phyloP scores from a whole-genome alignment of 768 basidiomycete species.

The Mycena polygramma region DNA sequence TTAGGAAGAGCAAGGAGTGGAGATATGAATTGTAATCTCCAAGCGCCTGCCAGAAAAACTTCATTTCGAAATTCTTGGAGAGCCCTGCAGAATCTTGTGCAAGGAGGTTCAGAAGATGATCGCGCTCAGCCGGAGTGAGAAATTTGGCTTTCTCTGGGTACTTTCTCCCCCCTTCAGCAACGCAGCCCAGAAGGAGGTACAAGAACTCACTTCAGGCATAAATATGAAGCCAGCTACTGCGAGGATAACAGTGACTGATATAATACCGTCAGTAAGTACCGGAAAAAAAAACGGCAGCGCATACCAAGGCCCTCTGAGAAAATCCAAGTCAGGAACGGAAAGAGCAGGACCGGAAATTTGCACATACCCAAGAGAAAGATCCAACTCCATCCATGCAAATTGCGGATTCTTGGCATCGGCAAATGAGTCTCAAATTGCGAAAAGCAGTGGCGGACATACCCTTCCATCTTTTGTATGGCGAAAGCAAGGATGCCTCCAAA shows the following conservation, averaged over 20 bases:
- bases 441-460: not conserved
- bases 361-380: conserved; percentile 16
- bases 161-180: not conserved
- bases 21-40: conserved; percentile 21
- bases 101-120: conserved; percentile 13
- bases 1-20: conserved; percentile 19
- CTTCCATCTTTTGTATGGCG: conserved; percentile 16
- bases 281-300: not conserved
- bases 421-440: not conserved
- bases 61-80: conserved; percentile 18
- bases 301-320: conserved; percentile 15
- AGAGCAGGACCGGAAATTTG: no score
- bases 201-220: conserved; percentile 15
- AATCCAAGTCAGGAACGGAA: not conserved
- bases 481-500: conserved; percentile 18
- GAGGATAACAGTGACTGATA: conserved; percentile 14
- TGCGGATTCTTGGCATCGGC: not conserved
- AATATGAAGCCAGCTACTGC: conserved; percentile 5
- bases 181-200: not conserved
- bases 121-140: conserved; percentile 11
- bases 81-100: conserved; percentile 19
- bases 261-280: not conserved
- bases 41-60: conserved; percentile 24
- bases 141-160: conserved; percentile 25
- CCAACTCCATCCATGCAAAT: conserved; percentile 23